Base-by-base conservation (phyloP, 2,329 filamentous ascomycete species). In the Neopestalotiopsis sp. region DNA sequence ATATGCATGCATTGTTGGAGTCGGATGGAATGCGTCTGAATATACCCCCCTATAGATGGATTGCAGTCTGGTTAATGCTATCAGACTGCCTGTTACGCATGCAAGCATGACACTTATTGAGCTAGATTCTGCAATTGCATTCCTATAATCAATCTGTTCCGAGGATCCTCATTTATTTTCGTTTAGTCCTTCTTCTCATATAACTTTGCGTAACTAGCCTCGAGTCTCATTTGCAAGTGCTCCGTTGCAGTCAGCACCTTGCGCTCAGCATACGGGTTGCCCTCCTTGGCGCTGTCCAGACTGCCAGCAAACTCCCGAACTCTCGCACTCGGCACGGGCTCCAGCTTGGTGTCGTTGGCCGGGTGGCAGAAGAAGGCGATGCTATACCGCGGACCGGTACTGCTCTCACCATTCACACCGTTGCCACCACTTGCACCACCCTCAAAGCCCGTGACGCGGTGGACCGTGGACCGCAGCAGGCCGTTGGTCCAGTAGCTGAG, bases 401-500 rank as follows among this genome's bases (percentile, higher is more conserved):
- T 85, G 4, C 79, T 81, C 77, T 88, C 87, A n/a, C 83, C 85
- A 1, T 78, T 70, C 1, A 82, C 76, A 9, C 69, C 38, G 14
- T 32, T 30, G 38, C 79, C 82, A 0, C 81, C 81, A 14, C 4
- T 17, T 30, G 24, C 24, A 4, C 74, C 70, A 38, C 79, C 82
- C 0, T 81, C 81, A 72, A 97, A 96, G 24, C 24, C 24, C 0
- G 95, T 90, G 38, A 98, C 96, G 12, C 95, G 86, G 78, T 98
- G 96, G 5, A 98, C 89, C 0, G 95, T 98, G 74, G 91, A 94
- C 74, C 94, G 92, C 71, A 98, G 86, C 61, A 98, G 81, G 0
- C 95, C 94, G 72, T 92, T 92, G 1, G 96, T 98, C 95, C 95
- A 98, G 79, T 97, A 96, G 42, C 90, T 92, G 70, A 91, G 82